Base-by-base conservation (phyloP, 2,329 filamentous ascomycete genomes). In the Diplodia corticola region DNA sequence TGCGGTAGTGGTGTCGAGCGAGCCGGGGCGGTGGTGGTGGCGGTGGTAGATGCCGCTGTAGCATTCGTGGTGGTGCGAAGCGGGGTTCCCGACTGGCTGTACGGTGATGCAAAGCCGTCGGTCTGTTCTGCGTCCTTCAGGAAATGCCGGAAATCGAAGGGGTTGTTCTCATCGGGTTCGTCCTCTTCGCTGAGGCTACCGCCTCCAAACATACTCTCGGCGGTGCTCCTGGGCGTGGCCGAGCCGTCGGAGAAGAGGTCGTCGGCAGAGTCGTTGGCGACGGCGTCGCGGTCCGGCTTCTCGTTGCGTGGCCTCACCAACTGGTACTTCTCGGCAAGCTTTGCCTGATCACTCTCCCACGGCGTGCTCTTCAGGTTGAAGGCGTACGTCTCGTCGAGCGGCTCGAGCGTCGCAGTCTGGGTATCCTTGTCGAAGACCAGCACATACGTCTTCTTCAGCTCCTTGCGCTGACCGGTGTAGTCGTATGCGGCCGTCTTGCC, bases 351-450 rank as follows among this genome's bases (percentile, higher is more conserved):
- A 64, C 83, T 80, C 72, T 89, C 89, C 69, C 83, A 85, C 2
- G 90, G 91, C 15, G 88, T 88, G 65, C 85, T 87, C 63, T 86
- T 88, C 64, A 97, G 80, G 77, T 97, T 97, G 89, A 97, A 93
- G 73, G 92, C 89, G 78, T 96, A 90, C 46, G 89, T 88, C n/a
- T 89, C 90, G 74, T 92, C 87, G 64, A 97, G 82, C 61, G 88
- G 88, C 80, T 97, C 92, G 64, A 97, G 84, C 30, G 95, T 88
- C 70, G 95, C 95, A 65, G 85, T 89, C 73, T 94, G 88, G 63
- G 87, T 88, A 20, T 83, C 81, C 9, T 89, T 84, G 76, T 96
- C 91, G 74, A 94, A 95, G 67, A 94, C 85, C 61, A 96, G 84
- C 10, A 84, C 80, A 55, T 78, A 80, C 10, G 76, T 64, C 69